A percentile compares a stretch with the other conserved stretches of the same genome.
Evolutionary conservation across 805 yeast genomes (phyloP).

Genomic region (Ogataea paraovalis): DNA sequence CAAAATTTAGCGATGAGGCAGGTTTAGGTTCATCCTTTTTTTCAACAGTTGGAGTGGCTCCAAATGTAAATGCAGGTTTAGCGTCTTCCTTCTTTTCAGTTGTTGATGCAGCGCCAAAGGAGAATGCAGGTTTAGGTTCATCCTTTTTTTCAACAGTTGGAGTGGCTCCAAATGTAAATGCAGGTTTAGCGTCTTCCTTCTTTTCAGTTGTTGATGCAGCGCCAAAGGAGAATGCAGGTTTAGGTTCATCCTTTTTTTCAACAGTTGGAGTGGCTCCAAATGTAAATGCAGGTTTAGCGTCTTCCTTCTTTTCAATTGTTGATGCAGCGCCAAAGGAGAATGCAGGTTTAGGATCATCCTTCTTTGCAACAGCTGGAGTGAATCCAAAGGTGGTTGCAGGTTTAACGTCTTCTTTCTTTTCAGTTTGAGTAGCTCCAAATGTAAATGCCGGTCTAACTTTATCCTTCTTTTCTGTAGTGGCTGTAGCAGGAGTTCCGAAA

Average conservation of each 20-base stretch:
- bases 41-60: slow-evolving; percentile 13
- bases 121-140: slow-evolving; percentile 5
- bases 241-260: slow-evolving; percentile 11
- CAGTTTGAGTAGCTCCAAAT: slow-evolving; percentile 7
- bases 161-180: background rate
- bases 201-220: slow-evolving; percentile 3
- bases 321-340: slow-evolving; percentile 8
- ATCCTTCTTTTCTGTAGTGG: slow-evolving; percentile 10
- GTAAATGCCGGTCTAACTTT: slow-evolving; percentile 6
- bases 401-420: slow-evolving; percentile 10
- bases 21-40: slow-evolving; percentile 10
- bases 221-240: slow-evolving; percentile 10
- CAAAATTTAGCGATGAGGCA: too few relatives aligned
- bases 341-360: background rate
- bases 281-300: background rate
- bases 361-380: slow-evolving; percentile 6
- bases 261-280: slow-evolving; percentile 12
- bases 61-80: slow-evolving; percentile 5
- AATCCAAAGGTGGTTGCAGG: slow-evolving; percentile 11
- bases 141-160: slow-evolving; percentile 17
- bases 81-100: slow-evolving; percentile 15
- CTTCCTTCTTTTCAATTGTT: slow-evolving; percentile 3
- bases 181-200: background rate
- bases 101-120: too few relatives aligned
- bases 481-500: background rate